Conservation (phyloP, 2,329 filamentous ascomycete species). For the Botryotinia narcissicola region DNA sequence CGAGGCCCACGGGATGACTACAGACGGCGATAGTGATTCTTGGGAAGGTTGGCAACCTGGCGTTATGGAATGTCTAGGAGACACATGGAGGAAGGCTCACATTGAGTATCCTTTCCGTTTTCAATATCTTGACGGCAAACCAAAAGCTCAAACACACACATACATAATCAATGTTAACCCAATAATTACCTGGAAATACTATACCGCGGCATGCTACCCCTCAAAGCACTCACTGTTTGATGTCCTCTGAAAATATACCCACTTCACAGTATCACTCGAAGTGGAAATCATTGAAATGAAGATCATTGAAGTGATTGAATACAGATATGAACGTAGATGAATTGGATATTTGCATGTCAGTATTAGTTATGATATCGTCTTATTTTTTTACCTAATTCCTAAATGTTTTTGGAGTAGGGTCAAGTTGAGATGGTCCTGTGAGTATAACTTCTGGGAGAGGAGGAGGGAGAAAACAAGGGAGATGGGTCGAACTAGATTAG, state of each 20-base stretch:
- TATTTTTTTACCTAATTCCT: neutral
- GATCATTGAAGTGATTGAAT: neutral
- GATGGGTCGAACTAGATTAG: neutral
- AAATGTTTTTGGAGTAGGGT: neutral
- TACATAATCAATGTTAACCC: neutral
- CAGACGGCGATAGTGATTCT: neutral
- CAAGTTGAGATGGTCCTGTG: neutral
- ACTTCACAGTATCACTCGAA: neutral
- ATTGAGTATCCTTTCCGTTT: neutral
- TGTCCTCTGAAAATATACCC: neutral
- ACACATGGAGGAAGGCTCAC: neutral
- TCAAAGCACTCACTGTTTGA: neutral
- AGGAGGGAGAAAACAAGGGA: neutral
- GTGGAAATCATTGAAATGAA: neutral
- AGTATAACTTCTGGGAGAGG: neutral
- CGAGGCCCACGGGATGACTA: conserved; percentile 15
- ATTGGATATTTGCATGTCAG: neutral
- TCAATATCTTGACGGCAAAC: neutral
- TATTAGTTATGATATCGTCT: neutral
- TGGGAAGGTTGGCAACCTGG: neutral
- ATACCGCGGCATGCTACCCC: neutral
- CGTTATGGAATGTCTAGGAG: conserved; percentile 2
- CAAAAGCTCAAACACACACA: neutral
- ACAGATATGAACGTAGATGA: neutral
- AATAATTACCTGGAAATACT: neutral